Base-by-base conservation (phyloP, 805 yeast species). In the Yarrowia osloensis region DNA sequence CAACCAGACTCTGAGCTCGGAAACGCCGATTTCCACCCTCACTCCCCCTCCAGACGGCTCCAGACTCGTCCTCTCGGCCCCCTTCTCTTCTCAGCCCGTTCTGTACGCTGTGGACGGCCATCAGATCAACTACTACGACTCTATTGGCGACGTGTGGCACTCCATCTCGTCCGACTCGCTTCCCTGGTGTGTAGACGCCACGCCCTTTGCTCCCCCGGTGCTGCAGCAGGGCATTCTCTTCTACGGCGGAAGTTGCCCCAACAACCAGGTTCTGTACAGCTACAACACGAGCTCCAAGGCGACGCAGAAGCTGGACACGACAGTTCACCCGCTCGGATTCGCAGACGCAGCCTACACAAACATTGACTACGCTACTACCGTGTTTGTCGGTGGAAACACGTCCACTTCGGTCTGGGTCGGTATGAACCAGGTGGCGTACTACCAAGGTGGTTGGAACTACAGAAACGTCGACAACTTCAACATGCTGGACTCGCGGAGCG, bases 381-480 rank as follows among this genome's bases (percentile, higher is more conserved):
- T 61, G 6, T 61, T 61, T 24, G 19, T 61, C 0, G 66, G 66
- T 0, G 66, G 66, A 31, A 46, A 61, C 24, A 46, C 54, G 4
- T 44, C 52, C 19, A 29, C 40, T 7, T n/a, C 49, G 0, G 54
- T 44, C 9, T 61, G 66, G 66, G 54, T 61, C 2, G 66, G 66
- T 2, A 44, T 61, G 52, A 61, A 61, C 66, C 66, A 61, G 24
- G 54, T 61, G 29, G 66, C 66, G 1, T 44, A 44, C 15, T 61
- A 44, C 44, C 66, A 61, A 33, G 42, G 44, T 4, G 66, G 66
- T 13, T 61, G 66, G 66, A 61, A 61, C 37, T 61, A 61, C 54
- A 15, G 54, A 31, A 44, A 44, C 33, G 66, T 61, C 6, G 31
- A 44, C 31, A 46, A 61, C 9, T 44, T 7, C n/a, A 15, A 33